Base-by-base conservation (phyloP, 495 filamentous ascomycete species). In the Durotheca rogersii region DNA sequence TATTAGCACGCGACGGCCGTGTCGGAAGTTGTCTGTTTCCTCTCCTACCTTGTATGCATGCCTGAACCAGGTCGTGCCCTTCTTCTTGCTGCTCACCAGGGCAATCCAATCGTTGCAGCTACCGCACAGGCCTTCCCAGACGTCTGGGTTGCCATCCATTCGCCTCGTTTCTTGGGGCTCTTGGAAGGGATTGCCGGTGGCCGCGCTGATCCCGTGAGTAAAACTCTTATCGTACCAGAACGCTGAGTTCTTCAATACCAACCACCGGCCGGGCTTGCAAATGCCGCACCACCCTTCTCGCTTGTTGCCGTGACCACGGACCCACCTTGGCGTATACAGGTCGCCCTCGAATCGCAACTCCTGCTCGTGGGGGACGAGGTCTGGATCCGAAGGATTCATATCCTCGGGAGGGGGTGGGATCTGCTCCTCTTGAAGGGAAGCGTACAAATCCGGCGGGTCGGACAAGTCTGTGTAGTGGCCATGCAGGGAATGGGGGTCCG, bases 171-270 rank as follows among this genome's bases (percentile, higher is more conserved):
- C 78, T 54, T 82, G 77, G 3, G 86, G 86, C 53, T 84, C 84
- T 59, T 86, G 76, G 67, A 90, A 90, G 2, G 83, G 76, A 48
- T 72, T 79, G 6, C 87, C 87, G 10, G 86, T 89, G 15, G 84
- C 84, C 19, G 86, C 86, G 60, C 85, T 87, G 59, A 90, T 87
- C 23, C 87, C 87, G 47, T 90, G 87, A 2, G 83, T 86, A 64
- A 90, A 90, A 47, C 79, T 84, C 66, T 89, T 90, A 70, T 90
- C 87, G 63, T 90, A 90, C 87, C 87, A 90, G 67, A 87, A 90
- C 7, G 86, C 87, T 47, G 83, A 87, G 66, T 90, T 90, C 72
- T 90, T 90, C 43, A 90, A 68, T 12, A 89, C 87, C 9, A 90
- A 74, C 87, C 87, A 90, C 32, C 87, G 76, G 4, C 87, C 87